Base-by-base conservation (phyloP, 169 alveolate genomes). In the Neospora caninum region DNA sequence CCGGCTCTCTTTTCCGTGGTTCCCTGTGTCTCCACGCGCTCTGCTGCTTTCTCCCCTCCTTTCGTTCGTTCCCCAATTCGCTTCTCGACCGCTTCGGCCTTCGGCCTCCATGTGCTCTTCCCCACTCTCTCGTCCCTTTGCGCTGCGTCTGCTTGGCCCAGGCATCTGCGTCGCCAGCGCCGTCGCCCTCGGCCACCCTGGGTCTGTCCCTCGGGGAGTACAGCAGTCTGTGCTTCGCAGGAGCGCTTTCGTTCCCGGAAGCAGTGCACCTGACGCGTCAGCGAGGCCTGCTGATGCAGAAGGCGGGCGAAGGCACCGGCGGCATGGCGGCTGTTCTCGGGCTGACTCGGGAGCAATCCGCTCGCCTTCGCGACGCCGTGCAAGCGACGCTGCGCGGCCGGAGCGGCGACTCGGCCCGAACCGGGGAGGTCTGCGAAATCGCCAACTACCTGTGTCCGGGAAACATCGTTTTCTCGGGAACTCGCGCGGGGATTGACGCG, bases 181-280 rank as follows among this genome's bases (percentile, higher is more conserved):
- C 86, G 10, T 0, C 39, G 39, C 39, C 45, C 45, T 0, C 9
- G 9, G 80, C 80, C 69, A 88, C 95, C 78, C 70, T 95, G 94
- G 97, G 97, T n/a, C 94, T 95, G 39, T 95, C 97, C 54, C 88
- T 96, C 41, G 97, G 97, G 34, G 97, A 96, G 91, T 96, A 96
- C 93, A 69, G 95, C 22, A 96, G 97, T 42, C 93, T 96, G 80
- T 94, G 97, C 69, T 95, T 93, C 86, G 93, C 97, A 20, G 96
- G 89, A 25, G 91, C 96, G 31, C 93, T 96, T 36, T 91, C 97
- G 43, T 96, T 96, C 78, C 95, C 95, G 58, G 97, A 93, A 70
- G 97, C 96, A 7, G 97, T 96, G 54, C 88, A 80, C 64, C 39
- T 96, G 86, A 96, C 97, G 34, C 94, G 92, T 70, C 94, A 80